Evolutionary conservation across 257 asterid species (phyloP).

Genomic region (Linderniella brevidens): DNA sequence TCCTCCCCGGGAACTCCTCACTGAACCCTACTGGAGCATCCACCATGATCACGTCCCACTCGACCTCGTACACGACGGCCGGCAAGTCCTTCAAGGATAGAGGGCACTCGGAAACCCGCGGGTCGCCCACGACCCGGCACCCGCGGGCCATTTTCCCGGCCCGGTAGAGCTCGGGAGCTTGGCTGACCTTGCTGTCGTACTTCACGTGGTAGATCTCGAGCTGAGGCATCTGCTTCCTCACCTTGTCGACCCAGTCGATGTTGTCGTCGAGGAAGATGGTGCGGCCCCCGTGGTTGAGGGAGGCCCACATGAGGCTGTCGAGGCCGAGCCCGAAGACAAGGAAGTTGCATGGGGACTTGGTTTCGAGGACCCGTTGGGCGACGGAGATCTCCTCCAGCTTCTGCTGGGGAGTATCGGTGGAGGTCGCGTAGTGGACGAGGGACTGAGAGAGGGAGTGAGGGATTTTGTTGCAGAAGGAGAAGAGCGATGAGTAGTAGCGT

Average conservation of each 20-base stretch:
- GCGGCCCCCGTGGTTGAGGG: slow-evolving; percentile 61
- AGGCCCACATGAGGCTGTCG: slow-evolving; percentile 87
- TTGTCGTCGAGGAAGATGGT: slow-evolving; percentile 79
- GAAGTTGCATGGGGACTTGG: slow-evolving; percentile 70
- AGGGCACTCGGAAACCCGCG: slow-evolving; percentile 53
- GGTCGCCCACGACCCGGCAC: slow-evolving; percentile 42
- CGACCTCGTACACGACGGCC: slow-evolving; percentile 37
- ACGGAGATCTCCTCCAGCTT: slow-evolving; percentile 55
- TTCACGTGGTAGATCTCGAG: slow-evolving; percentile 51
- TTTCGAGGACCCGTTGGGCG: slow-evolving; percentile 42
- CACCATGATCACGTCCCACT: slow-evolving; percentile 88
- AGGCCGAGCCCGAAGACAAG: slow-evolving; percentile 72
- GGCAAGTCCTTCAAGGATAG: slow-evolving; percentile 51
- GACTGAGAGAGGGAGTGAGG: slow-evolving; percentile 52
- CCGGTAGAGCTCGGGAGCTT: slow-evolving; percentile 54
- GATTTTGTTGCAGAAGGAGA: slow-evolving; percentile 37
- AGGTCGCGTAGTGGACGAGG: slow-evolving; percentile 61
- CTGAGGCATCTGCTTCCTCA: slow-evolving; percentile 33
- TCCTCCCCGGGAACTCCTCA: slow-evolving; percentile 71
- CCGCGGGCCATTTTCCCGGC: slow-evolving; percentile 21
- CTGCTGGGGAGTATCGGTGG: slow-evolving; percentile 82
- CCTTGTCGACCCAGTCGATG: slow-evolving; percentile 48
- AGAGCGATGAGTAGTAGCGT: slow-evolving; percentile 11
- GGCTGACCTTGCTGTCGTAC: slow-evolving; percentile 48
- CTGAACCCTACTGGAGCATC: slow-evolving; percentile 83